A percentile compares a stretch with the other conserved stretches of the same genome.
Evolutionary conservation across 163 green algal species (phyloP).

Genomic region (Trebouxia gelatinosa): DNA sequence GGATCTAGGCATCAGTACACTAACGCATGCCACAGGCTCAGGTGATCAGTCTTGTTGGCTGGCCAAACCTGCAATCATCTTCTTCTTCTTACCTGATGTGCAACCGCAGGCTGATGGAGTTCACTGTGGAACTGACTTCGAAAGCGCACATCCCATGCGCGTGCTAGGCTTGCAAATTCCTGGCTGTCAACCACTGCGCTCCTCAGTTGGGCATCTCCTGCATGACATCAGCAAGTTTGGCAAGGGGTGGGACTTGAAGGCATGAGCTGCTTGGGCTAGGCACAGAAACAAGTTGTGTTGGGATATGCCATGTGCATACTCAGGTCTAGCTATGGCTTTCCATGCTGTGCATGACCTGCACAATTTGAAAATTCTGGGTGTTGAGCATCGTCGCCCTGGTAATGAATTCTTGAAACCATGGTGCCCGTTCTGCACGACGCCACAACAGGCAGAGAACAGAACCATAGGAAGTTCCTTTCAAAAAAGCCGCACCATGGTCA

Average conservation of each 20-base stretch:
- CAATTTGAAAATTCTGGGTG: not conserved
- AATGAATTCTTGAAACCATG: not conserved
- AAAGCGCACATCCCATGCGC: conserved; percentile 5
- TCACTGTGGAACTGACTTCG: not conserved
- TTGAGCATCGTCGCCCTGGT: not conserved
- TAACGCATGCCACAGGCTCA: not conserved
- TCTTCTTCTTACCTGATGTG: conserved; percentile 17
- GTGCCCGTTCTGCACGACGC: too few relatives aligned
- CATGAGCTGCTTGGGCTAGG: not conserved
- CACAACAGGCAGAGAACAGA: too few relatives aligned
- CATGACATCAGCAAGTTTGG: not conserved
- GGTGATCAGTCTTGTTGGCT: not conserved
- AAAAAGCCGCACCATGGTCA: too few relatives aligned
- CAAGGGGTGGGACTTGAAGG: not conserved
- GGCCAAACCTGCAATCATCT: too few relatives aligned
- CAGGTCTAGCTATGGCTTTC: not conserved
- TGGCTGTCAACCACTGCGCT: not conserved
- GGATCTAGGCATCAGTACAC: not conserved
- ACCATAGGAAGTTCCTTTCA: too few relatives aligned
- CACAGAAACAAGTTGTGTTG: not conserved
- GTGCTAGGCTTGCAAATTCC: not conserved
- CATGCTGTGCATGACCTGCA: not conserved
- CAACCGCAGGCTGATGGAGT: not conserved
- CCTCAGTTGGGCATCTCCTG: not conserved
- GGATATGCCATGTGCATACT: not conserved